Evolutionary conservation across 163 green algal genomes (phyloP).

Genomic region (Prototheca cutis): DNA sequence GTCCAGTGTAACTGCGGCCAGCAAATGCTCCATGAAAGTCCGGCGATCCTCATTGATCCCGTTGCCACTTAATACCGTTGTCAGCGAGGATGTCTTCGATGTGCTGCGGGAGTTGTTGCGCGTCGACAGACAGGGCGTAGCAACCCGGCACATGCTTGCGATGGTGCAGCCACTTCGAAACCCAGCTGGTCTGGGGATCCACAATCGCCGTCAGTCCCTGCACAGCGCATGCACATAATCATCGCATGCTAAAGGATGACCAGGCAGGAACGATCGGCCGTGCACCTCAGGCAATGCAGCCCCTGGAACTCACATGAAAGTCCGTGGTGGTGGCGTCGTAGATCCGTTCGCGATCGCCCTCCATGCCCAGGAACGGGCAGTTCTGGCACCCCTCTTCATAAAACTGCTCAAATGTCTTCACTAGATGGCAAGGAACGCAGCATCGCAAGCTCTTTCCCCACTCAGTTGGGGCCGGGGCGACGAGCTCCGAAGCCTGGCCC

Average conservation of each 20-base stretch:
- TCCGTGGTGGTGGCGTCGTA: slow-evolving; percentile 66
- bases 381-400: slow-evolving; percentile 68
- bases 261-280: no score
- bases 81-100: slow-evolving; percentile 42
- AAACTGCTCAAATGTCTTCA: slow-evolving; percentile 62
- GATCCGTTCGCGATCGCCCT: slow-evolving; percentile 45
- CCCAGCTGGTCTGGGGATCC: slow-evolving; percentile 55
- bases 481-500: no score
- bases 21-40: background rate
- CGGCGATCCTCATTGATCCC: background rate
- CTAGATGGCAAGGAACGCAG: slow-evolving; percentile 45
- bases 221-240: no score
- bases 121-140: slow-evolving; percentile 46
- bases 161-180: slow-evolving; percentile 58
- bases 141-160: slow-evolving; percentile 44
- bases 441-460: slow-evolving; percentile 46
- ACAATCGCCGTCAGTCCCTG: slow-evolving; percentile 58
- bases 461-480: slow-evolving; percentile 27
- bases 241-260: no score
- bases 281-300: no score
- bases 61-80: slow-evolving; percentile 20
- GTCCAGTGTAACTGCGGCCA: no score
- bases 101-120: slow-evolving; percentile 29
- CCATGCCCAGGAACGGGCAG: slow-evolving; percentile 57
- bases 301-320: slow-evolving; percentile 39